phyloP scores from a whole-genome alignment of 345 rosid genomes.

The Rubroshorea leprosula region DNA sequence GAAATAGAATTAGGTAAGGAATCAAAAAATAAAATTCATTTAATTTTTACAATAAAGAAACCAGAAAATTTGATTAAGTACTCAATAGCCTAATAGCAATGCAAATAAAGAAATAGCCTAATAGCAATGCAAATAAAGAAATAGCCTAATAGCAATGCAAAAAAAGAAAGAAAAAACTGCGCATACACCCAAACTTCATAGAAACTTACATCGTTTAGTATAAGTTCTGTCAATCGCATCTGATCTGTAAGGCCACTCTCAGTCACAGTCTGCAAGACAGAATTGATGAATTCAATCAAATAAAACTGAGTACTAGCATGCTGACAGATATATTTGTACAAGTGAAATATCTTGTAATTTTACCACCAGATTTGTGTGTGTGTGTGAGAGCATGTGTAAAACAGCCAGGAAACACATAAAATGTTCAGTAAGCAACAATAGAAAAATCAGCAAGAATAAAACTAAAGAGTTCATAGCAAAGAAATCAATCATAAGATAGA shows the following conservation, averaged over 20 bases:
- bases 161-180: background rate
- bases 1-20: background rate
- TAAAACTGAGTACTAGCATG: background rate
- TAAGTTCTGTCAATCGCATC: constrained; percentile 68
- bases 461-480: background rate
- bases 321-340: background rate
- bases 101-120: background rate
- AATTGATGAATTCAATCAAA: constrained; percentile 5
- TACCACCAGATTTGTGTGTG: background rate
- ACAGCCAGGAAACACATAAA: background rate
- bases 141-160: background rate
- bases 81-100: background rate
- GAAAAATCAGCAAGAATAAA: background rate
- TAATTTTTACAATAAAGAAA: background rate
- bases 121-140: background rate
- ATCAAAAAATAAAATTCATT: background rate
- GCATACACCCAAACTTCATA: background rate
- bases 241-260: constrained; percentile 95
- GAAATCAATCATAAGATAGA: background rate
- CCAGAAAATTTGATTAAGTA: background rate
- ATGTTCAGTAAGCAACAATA: background rate
- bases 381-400: too few relatives aligned
- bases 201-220: constrained; percentile 70
- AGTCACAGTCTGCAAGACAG: constrained; percentile 54
- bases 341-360: background rate